phyloP scores from a whole-genome alignment of 306 rosid species.

The Gastrolobium villosum region DNA sequence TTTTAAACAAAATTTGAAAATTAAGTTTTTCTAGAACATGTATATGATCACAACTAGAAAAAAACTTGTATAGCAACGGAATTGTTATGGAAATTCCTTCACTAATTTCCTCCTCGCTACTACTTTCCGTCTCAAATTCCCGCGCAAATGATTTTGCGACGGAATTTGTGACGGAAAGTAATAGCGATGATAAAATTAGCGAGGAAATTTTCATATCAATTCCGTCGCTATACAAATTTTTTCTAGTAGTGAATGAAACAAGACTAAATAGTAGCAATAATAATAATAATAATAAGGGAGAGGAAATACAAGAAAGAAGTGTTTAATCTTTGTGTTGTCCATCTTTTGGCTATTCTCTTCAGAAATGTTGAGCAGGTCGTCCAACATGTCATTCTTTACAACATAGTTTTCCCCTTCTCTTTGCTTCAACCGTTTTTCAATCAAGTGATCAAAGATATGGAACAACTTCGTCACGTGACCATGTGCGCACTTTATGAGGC shows the following conservation, averaged over 20 bases:
- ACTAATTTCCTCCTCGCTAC: too few relatives aligned
- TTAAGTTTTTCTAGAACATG: background rate
- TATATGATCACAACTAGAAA: too few relatives aligned
- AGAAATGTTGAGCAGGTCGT: constrained; percentile 53
- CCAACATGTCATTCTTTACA: constrained; percentile 49
- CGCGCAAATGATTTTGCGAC: too few relatives aligned
- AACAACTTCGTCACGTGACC: constrained; percentile 34
- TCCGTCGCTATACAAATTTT: too few relatives aligned
- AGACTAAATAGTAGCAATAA: background rate
- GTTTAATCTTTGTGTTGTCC: constrained; percentile 40
- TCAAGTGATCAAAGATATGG: constrained; percentile 12
- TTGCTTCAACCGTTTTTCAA: constrained; percentile 41
- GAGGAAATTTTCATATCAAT: too few relatives aligned
- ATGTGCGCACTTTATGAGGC: constrained; percentile 27
- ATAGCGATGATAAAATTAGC: too few relatives aligned
- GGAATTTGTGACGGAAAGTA: too few relatives aligned
- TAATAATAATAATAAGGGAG: background rate
- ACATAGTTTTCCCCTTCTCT: constrained; percentile 9
- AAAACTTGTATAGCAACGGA: too few relatives aligned
- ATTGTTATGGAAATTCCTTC: too few relatives aligned
- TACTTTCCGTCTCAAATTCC: too few relatives aligned
- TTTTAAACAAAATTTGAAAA: background rate
- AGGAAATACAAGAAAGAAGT: constrained; percentile 49
- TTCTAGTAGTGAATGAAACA: too few relatives aligned
- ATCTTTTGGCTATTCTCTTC: constrained; percentile 49